phyloP scores from a whole-genome alignment of 2,329 filamentous ascomycete species.

The Parascedosporium putredinis region DNA sequence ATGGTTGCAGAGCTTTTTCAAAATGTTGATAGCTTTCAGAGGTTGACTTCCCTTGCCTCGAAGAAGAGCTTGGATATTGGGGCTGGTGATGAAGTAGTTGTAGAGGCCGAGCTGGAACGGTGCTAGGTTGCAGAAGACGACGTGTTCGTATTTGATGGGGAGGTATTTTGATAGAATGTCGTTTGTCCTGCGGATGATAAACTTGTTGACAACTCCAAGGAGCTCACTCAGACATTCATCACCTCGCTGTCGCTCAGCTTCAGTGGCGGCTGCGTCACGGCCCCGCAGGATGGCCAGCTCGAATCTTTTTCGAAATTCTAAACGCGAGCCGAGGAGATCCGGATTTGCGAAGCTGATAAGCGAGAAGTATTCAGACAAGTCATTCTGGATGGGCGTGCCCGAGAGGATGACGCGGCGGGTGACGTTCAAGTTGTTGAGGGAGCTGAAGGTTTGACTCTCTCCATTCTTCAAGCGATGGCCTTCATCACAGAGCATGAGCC shows the following conservation, averaged over 20 bases:
- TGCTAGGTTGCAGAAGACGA: constrained; percentile 92
- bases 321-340: constrained; percentile 74
- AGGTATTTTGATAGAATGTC: constrained; percentile 96
- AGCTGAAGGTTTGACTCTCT: constrained; percentile 89
- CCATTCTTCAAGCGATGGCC: constrained; percentile 95
- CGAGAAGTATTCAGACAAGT: constrained; percentile 95
- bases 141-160: constrained; percentile 97
- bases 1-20: constrained; percentile 98
- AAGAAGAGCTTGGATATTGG: constrained; percentile 84
- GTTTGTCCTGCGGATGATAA: constrained; percentile 95
- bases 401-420: constrained; percentile 87
- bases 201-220: constrained; percentile 83
- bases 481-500: constrained; percentile 89
- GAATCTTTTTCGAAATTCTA: constrained; percentile 88
- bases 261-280: constrained; percentile 80
- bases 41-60: constrained; percentile 92
- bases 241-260: constrained; percentile 70
- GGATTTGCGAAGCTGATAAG: constrained; percentile 96
- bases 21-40: constrained; percentile 87
- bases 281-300: constrained; percentile 88
- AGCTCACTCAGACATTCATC: constrained; percentile 76
- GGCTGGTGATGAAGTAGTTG: constrained; percentile 93
- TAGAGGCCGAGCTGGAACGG: constrained; percentile 90
- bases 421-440: constrained; percentile 83
- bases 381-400: constrained; percentile 95